Percentiles rank a stretch among this genome's conserved stretches.
These are phyloP conservation scores for Aspergillus flavus DNA, from an alignment of 2,329 filamentous ascomycete species.

Conservation along the genomic window DNA sequence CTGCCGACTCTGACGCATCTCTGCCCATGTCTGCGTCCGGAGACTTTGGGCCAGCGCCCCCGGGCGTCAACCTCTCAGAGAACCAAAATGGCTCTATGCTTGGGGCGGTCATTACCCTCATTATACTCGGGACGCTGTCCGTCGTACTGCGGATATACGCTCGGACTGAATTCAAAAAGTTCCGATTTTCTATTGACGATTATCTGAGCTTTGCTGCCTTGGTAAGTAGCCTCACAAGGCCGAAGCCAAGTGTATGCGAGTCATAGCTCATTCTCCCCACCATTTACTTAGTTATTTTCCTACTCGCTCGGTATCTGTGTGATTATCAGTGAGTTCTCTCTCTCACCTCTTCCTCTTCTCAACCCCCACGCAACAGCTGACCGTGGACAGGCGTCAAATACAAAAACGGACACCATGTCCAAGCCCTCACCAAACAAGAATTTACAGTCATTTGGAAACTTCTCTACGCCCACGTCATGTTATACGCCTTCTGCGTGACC, in stretches of 20 bases:
- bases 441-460: conserved; percentile 5
- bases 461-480: conserved; percentile 6
- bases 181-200: background rate
- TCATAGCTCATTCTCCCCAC: background rate
- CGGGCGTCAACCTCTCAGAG: background rate
- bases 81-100: background rate
- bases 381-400: background rate
- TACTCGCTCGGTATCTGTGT: background rate
- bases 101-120: background rate
- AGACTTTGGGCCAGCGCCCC: background rate
- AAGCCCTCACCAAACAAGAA: background rate
- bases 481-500: conserved; percentile 6
- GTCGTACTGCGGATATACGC: background rate
- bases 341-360: background rate
- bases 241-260: background rate
- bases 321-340: background rate
- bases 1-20: background rate
- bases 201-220: background rate
- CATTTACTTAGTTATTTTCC: background rate
- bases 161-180: background rate
- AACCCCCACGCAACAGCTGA: background rate
- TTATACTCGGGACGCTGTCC: background rate
- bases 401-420: background rate
- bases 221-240: background rate
- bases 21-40: background rate